phyloP scores from a whole-genome alignment of 2,329 filamentous ascomycete genomes.

The Harringtonia aguacate region DNA sequence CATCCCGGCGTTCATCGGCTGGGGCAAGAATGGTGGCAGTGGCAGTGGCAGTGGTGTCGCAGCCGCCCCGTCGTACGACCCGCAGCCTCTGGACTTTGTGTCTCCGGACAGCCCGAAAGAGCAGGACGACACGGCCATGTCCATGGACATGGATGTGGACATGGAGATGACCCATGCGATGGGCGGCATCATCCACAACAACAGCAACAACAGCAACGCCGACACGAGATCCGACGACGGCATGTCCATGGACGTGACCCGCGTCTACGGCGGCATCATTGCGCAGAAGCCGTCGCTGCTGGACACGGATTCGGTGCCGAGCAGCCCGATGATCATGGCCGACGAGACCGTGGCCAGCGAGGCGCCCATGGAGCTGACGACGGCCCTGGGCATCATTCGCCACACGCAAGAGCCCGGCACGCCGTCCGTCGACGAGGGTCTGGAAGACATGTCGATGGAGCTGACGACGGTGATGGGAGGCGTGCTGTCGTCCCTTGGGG shows the following conservation, averaged over 20 bases:
- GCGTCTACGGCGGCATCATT: conserved; percentile 70
- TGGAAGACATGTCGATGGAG: conserved; percentile 73
- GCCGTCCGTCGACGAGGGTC: conserved; percentile 27
- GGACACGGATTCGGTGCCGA: conserved; percentile 7
- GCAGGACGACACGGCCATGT: conserved; percentile 31
- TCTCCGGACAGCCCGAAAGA: conserved; percentile 13
- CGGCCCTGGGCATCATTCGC: conserved; percentile 62
- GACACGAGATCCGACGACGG: conserved; percentile 32
- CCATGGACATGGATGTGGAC: conserved; percentile 26
- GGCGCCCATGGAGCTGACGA: conserved; percentile 67
- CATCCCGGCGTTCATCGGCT: conserved; percentile 64
- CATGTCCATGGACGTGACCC: conserved; percentile 92
- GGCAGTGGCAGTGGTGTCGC: conserved; percentile 15
- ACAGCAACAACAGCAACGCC: not conserved
- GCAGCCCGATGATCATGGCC: conserved; percentile 21
- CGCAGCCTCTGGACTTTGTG: conserved; percentile 3
- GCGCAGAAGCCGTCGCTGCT: conserved; percentile 23
- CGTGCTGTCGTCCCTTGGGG: conserved; percentile 24
- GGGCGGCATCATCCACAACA: conserved; percentile 27
- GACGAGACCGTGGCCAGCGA: conserved; percentile 45
- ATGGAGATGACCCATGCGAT: conserved; percentile 49
- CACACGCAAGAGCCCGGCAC: conserved; percentile 16
- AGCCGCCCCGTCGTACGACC: not conserved
- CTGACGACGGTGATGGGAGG: conserved; percentile 56
- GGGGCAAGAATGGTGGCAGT: conserved; percentile 46